phyloP scores from a whole-genome alignment of 1,284 basidiomycete genomes.

The Ganoderma lucidum region DNA sequence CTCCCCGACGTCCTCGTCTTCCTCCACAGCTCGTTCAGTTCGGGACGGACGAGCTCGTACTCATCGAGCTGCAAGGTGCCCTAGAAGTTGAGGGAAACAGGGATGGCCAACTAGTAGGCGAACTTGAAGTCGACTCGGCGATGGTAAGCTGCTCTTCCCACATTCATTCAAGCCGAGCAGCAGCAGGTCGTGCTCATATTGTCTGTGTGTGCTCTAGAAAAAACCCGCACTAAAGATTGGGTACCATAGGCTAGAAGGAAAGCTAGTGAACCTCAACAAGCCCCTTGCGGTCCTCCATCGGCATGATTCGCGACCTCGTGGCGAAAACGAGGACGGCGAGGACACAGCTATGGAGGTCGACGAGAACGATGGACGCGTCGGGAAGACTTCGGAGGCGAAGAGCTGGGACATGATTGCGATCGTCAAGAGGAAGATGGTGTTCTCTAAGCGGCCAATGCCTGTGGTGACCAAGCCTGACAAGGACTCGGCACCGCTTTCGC shows the following conservation, averaged over 20 bases:
- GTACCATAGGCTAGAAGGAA: constrained; percentile 90
- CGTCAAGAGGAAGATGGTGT: constrained; percentile 81
- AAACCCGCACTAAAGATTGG: constrained; percentile 86
- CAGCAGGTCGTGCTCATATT: too few species aligned
- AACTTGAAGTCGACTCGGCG: constrained; percentile 52
- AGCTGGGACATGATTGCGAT: constrained; percentile 62
- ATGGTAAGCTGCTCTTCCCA: constrained; percentile 32
- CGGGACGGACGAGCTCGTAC: constrained; percentile 71
- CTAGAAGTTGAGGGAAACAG: constrained; percentile 68
- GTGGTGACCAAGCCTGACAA: constrained; percentile 45
- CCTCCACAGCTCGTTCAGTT: constrained; percentile 68
- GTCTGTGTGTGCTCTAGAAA: constrained; percentile 47
- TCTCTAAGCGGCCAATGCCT: constrained; percentile 80
- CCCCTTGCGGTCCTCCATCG: constrained; percentile 78
- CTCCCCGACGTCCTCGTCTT: constrained; percentile 50
- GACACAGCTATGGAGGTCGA: constrained; percentile 38
- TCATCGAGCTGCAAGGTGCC: constrained; percentile 80
- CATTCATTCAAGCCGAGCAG: neutral
- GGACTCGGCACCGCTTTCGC: constrained; percentile 20
- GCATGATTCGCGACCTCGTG: constrained; percentile 13
- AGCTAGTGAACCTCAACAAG: constrained; percentile 77
- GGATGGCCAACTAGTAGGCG: constrained; percentile 71
- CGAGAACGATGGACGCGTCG: constrained; percentile 35
- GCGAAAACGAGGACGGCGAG: neutral
- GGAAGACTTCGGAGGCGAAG: constrained; percentile 10